These are phyloP conservation scores for Alternaria viburni DNA, from an alignment of 2,329 filamentous ascomycete genomes.

Conservation along the genomic window DNA sequence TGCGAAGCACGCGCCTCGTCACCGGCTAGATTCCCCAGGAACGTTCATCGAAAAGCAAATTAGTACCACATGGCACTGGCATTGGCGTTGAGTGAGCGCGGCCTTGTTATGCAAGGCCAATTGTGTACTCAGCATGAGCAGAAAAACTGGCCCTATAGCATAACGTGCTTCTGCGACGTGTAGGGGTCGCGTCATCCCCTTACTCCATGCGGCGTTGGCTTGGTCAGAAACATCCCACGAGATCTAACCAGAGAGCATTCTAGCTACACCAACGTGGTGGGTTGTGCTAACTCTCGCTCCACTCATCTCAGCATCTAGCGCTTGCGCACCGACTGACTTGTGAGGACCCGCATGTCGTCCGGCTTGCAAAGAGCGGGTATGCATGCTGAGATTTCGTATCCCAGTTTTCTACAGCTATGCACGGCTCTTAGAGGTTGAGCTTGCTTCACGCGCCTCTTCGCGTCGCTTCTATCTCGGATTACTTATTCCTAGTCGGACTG, in stretches of 20 bases:
- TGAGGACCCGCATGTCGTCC: slow-evolving; percentile 18
- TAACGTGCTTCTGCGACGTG: slow-evolving; percentile 10
- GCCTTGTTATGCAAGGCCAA: slow-evolving; percentile 20
- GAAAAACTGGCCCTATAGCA: slow-evolving; percentile 21
- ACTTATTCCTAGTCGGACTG: slow-evolving; percentile 12
- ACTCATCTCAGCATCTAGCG: slow-evolving; percentile 25
- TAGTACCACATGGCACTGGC: slow-evolving; percentile 15
- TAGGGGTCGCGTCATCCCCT: slow-evolving; percentile 24
- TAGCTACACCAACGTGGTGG: slow-evolving; percentile 33
- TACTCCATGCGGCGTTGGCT: slow-evolving; percentile 23
- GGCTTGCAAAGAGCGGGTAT: slow-evolving; percentile 22
- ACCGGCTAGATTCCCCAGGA: slow-evolving; percentile 25
- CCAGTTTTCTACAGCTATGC: slow-evolving; percentile 23
- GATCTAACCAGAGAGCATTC: slow-evolving; percentile 27
- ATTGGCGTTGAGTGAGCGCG: slow-evolving; percentile 10
- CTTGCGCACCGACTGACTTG: slow-evolving; percentile 15
- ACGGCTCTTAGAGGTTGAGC: slow-evolving; percentile 18
- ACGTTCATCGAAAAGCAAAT: slow-evolving; percentile 20
- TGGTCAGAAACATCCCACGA: slow-evolving; percentile 29
- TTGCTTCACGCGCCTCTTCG: slow-evolving; percentile 17
- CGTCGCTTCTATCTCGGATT: slow-evolving; percentile 27
- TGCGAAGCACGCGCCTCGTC: slow-evolving; percentile 29
- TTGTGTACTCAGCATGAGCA: slow-evolving; percentile 3
- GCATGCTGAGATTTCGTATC: slow-evolving; percentile 23
- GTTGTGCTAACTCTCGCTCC: slow-evolving; percentile 22